Conservation (phyloP, 179 eudicot genomes). For the Drosera spatulata region DNA sequence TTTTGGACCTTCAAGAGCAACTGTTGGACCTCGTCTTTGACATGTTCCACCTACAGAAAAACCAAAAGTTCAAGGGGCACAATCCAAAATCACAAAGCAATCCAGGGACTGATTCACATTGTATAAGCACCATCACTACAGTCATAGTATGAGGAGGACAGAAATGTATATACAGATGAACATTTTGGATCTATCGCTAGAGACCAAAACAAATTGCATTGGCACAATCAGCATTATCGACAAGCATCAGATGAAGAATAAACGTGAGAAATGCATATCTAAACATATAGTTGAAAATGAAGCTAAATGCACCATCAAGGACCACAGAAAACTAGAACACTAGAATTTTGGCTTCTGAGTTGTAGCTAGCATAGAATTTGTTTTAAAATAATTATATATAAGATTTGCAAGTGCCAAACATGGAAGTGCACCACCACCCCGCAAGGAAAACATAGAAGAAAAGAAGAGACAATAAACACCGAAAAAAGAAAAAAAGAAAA, state of each 20-base stretch:
- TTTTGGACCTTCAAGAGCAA: slow-evolving; percentile 49
- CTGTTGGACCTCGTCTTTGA: slow-evolving; percentile 58
- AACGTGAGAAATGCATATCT: neutral
- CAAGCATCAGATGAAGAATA: neutral
- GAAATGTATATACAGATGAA: too few species aligned
- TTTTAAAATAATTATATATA: too few species aligned
- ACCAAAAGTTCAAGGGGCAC: slow-evolving; percentile 5
- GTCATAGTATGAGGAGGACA: neutral
- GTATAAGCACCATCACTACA: neutral
- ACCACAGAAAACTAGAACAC: neutral
- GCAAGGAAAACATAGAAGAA: neutral
- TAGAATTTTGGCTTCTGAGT: neutral
- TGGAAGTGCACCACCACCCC: neutral
- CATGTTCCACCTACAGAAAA: slow-evolving; percentile 42
- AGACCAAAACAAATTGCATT: too few species aligned
- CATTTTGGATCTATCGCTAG: too few species aligned
- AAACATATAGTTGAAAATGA: neutral
- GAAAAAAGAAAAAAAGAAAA: neutral
- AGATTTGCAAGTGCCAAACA: neutral
- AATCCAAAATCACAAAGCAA: neutral
- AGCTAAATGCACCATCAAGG: neutral
- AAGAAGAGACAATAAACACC: neutral
- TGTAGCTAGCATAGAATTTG: too few species aligned
- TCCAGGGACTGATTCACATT: neutral
- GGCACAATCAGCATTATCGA: too few species aligned